phyloP scores from a whole-genome alignment of 2,329 filamentous ascomycete species.

The Zymoseptoria crescenta region DNA sequence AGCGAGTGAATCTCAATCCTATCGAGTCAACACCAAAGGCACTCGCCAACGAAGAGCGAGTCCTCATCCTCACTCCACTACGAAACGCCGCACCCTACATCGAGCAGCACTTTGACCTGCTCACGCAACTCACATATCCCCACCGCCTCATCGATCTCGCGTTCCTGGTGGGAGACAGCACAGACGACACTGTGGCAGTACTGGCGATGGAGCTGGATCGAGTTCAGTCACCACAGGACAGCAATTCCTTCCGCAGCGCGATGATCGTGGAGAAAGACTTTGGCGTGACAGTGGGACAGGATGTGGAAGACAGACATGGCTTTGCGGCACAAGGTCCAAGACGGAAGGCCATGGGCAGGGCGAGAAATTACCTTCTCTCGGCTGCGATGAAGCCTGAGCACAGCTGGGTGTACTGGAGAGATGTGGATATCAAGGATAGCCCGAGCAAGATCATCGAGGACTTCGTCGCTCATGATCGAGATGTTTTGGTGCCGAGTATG shows the following conservation, averaged over 20 bases:
- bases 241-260: conserved; percentile 76
- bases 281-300: conserved; percentile 63
- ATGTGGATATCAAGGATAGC: conserved; percentile 92
- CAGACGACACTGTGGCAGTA: conserved; percentile 83
- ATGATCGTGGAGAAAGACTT: conserved; percentile 90
- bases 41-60: conserved; percentile 69
- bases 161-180: conserved; percentile 87
- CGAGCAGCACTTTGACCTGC: conserved; percentile 84
- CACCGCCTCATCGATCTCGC: conserved; percentile 91
- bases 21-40: conserved; percentile 76
- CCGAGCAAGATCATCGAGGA: conserved; percentile 84
- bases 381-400: conserved; percentile 85
- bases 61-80: conserved; percentile 86
- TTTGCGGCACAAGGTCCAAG: conserved; percentile 84
- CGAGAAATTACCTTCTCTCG: conserved; percentile 83
- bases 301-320: conserved; percentile 72
- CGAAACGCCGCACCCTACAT: conserved; percentile 80
- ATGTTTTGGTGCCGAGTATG: conserved; percentile 91
- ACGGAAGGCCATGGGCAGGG: conserved; percentile 80
- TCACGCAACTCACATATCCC: conserved; percentile 84
- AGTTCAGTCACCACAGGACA: conserved; percentile 69
- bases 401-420: conserved; percentile 98
- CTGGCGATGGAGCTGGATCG: conserved; percentile 78
- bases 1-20: conserved; percentile 74
- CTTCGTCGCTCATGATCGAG: conserved; percentile 86